Conservation (phyloP, 768 basidiomycete genomes). For the Lentinula detonsa region DNA sequence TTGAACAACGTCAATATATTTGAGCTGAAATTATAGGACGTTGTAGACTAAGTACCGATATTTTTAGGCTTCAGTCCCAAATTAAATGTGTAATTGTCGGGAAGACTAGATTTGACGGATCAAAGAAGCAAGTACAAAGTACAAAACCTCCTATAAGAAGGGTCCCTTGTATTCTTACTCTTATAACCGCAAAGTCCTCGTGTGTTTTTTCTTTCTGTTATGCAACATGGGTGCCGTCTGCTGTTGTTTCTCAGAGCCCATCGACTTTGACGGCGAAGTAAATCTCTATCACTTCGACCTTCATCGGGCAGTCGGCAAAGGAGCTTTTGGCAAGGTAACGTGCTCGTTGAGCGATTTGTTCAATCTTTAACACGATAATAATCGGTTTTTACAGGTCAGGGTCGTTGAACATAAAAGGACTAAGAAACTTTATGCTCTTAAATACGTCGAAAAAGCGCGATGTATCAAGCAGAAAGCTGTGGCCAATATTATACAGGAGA, state of each 20-base stretch:
- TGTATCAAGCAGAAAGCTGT: constrained; percentile 89
- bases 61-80: neutral
- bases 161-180: constrained; percentile 2
- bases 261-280: constrained; percentile 81
- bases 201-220: neutral
- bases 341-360: neutral
- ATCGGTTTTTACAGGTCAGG: constrained; percentile 58
- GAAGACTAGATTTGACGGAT: neutral
- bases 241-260: constrained; percentile 55
- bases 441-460: constrained; percentile 95
- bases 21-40: no score
- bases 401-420: constrained; percentile 95
- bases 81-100: neutral
- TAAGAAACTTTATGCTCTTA: constrained; percentile 90
- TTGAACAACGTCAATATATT: no score
- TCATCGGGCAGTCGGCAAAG: constrained; percentile 91
- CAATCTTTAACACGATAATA: constrained; percentile 2
- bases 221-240: constrained; percentile 7
- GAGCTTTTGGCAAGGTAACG: constrained; percentile 93
- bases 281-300: constrained; percentile 97
- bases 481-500: constrained; percentile 91
- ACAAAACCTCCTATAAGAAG: neutral
- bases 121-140: neutral
- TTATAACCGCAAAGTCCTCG: neutral
- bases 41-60: no score